Conservation (phyloP, 179 eudicot species). For the Patellifolia procumbens region DNA sequence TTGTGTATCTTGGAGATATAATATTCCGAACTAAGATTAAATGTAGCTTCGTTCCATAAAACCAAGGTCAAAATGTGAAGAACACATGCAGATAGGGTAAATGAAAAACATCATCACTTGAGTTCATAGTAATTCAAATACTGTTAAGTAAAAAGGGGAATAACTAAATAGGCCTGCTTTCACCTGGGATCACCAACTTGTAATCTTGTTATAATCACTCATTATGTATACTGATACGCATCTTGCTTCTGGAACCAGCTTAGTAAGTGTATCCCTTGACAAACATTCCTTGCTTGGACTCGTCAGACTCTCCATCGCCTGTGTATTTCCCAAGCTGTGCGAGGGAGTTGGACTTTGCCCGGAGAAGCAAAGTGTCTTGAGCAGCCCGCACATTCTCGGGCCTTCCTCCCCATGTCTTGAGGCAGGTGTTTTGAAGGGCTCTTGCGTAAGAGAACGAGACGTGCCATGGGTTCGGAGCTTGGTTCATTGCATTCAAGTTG, state of each 20-base stretch:
- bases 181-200: neutral
- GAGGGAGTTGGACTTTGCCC: conserved; percentile 57
- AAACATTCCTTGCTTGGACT: conserved; percentile 57
- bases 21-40: neutral
- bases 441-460: conserved; percentile 66
- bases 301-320: conserved; percentile 56
- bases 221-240: neutral
- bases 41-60: conserved; percentile 22
- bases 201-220: neutral
- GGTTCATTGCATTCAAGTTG: conserved; percentile 71
- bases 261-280: conserved; percentile 52
- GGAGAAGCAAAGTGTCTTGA: conserved; percentile 45
- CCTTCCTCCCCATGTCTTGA: conserved; percentile 63
- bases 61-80: neutral
- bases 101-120: conserved; percentile 8
- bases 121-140: neutral
- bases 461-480: conserved; percentile 67
- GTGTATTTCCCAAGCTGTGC: conserved; percentile 71
- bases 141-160: neutral
- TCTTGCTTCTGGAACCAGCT: conserved; percentile 13
- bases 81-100: conserved; percentile 1
- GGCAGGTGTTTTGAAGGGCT: conserved; percentile 65
- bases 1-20: neutral
- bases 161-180: conserved; percentile 1
- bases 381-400: conserved; percentile 65